Base-by-base conservation (phyloP, 768 basidiomycete species). In the Pleurotus pulmonarius region DNA sequence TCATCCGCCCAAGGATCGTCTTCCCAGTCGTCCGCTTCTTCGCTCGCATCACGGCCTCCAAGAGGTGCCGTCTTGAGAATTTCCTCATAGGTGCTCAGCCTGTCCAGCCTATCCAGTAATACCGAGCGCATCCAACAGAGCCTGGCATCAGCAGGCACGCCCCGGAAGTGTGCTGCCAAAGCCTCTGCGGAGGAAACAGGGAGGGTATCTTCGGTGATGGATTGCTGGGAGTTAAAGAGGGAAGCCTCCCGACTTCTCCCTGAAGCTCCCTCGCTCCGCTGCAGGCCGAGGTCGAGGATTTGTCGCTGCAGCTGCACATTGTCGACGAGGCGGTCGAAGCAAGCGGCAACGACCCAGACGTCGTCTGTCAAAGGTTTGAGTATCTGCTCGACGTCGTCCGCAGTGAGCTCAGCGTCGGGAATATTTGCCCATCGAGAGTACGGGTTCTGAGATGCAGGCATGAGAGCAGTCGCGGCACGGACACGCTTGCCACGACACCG, bases 321-420 rank as follows among this genome's bases (percentile, higher is more conserved):
- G 59, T 87, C 75, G n/a, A 87, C 71, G 22, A 87, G 68, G 56
- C 87, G 77, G 71, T 92, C 90, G 22, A 76, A 72, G 62, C 83
- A 88, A 2, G 90, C 89, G n/a, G 87, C 82, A 38, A 79, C 80
- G 13, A 85, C 86, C 90, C 91, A 94, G 7, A 86, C 70, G 67
- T 94, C 87, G 63, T 92, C 84, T 41, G 73, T 69, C 40, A 88
- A 71, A 20, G 72, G 62, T 7, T 67, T 71, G 16, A 94, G 77
- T 16, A 77, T 63, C 20, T 79, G 64, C 20, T 73, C 68, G 24
- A 89, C 71, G 41, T 65, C 63, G 47, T 82, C 76, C 0, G 71
- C 63, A 3, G 83, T 83, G 56, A 92, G 64, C n/a, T 86, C 76
- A 38, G 76, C 68, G 69, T 91, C 82, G 38, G 73, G 60, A 55